These are phyloP conservation scores for Fusarium penzigii DNA, from an alignment of 2,329 filamentous ascomycete species.

Conservation along the genomic window DNA sequence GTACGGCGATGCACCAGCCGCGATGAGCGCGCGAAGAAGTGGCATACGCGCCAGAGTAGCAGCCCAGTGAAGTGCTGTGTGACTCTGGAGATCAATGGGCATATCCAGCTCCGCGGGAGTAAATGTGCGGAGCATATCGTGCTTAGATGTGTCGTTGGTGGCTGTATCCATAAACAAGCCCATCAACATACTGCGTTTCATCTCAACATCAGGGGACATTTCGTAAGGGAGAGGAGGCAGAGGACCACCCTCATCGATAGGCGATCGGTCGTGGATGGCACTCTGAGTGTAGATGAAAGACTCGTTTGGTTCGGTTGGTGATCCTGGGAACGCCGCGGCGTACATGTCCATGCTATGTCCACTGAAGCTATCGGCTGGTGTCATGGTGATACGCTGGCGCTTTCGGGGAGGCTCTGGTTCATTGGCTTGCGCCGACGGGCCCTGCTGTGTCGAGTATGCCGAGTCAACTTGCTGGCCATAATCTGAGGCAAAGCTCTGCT, in stretches of 20 bases:
- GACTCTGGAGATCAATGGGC: slow-evolving; percentile 84
- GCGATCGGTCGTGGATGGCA: slow-evolving; percentile 43
- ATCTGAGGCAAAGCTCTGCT: slow-evolving; percentile 80
- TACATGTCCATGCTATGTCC: slow-evolving; percentile 49
- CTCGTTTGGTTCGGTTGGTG: slow-evolving; percentile 78
- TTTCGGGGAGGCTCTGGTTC: slow-evolving; percentile 81
- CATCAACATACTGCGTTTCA: slow-evolving; percentile 80
- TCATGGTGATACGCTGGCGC: slow-evolving; percentile 62
- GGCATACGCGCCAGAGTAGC: slow-evolving; percentile 86
- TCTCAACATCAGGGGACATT: slow-evolving; percentile 66
- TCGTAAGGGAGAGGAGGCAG: slow-evolving; percentile 66
- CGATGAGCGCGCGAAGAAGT: slow-evolving; percentile 77
- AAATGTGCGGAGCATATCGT: slow-evolving; percentile 75
- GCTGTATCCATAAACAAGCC: slow-evolving; percentile 78
- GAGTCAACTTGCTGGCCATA: slow-evolving; percentile 74
- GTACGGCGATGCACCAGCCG: slow-evolving; percentile 82
- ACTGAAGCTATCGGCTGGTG: slow-evolving; percentile 59
- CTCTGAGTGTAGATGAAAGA: slow-evolving; percentile 70
- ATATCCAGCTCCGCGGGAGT: slow-evolving; percentile 83
- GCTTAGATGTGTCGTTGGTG: slow-evolving; percentile 68
- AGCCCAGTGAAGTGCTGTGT: slow-evolving; percentile 95
- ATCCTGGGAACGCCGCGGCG: slow-evolving; percentile 59
- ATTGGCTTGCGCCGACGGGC: slow-evolving; percentile 31
- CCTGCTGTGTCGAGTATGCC: slow-evolving; percentile 61
- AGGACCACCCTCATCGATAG: slow-evolving; percentile 55